Evolutionary conservation across 768 basidiomycete genomes (phyloP).

Genomic region (Russula emetica): DNA sequence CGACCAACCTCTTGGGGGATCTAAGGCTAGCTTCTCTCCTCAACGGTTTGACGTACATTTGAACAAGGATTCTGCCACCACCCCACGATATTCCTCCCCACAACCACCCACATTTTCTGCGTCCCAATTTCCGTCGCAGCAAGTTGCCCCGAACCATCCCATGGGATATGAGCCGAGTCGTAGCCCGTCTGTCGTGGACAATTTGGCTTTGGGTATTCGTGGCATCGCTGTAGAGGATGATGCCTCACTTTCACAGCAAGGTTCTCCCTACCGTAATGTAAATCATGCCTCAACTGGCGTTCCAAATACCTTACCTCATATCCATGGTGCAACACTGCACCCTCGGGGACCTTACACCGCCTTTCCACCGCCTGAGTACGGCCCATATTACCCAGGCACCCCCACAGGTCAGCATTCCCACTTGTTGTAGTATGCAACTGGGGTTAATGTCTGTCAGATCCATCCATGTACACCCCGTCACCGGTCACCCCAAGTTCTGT

Average conservation of each 20-base stretch:
- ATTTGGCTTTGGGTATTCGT: conserved; percentile 52
- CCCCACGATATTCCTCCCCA: conserved; percentile 48
- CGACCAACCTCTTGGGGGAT: conserved; percentile 30
- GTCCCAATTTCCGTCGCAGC: conserved; percentile 35
- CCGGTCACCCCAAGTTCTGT: conserved; percentile 42
- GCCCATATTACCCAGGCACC: conserved; percentile 52
- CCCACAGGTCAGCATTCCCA: conserved; percentile 37
- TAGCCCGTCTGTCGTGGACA: conserved; percentile 43
- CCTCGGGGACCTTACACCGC: conserved; percentile 45
- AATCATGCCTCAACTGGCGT: conserved; percentile 34
- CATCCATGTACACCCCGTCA: conserved; percentile 47
- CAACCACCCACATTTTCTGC: conserved; percentile 36
- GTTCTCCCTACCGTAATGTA: conserved; percentile 36
- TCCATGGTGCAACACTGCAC: conserved; percentile 44
- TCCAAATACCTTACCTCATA: conserved; percentile 37
- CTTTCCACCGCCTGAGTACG: conserved; percentile 56
- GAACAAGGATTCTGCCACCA: conserved; percentile 39
- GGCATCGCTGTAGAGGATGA: conserved; percentile 61
- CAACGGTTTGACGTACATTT: conserved; percentile 49
- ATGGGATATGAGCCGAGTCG: conserved; percentile 39
- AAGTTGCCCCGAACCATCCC: conserved; percentile 28
- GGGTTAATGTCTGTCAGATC: conserved; percentile 49
- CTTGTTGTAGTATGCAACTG: conserved; percentile 51
- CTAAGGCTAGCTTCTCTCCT: conserved; percentile 50
- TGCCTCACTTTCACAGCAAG: conserved; percentile 35